Evolutionary conservation across 2,329 filamentous ascomycete genomes (phyloP), one percentile per base, ranked within the genome.

Genomic region (Trichoderma sp.): DNA sequence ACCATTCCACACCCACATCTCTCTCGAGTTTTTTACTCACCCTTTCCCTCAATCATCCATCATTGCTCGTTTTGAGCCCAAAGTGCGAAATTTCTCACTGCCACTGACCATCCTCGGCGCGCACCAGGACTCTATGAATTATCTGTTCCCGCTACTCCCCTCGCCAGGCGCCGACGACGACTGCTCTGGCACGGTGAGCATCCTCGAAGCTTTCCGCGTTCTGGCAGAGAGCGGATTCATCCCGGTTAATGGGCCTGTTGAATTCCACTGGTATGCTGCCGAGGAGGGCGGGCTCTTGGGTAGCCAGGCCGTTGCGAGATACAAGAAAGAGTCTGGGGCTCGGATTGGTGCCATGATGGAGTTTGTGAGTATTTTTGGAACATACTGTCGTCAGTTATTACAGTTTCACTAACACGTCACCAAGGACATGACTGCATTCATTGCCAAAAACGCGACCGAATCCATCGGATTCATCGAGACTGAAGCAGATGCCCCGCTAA

Each of bases 261-360:
- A 93, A 80, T 93, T 93, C 79, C 91, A 93, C 79, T 94, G 91
- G 91, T 94, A 93, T 81, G 90, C 88, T n/a, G 92, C 91, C 0
- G 92, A 94, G 78, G 92, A 94, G 78, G 91, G 90, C 18, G 92
- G 92, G 12, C 85, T 94, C 66, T 77, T 84, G 7, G 82, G 82
- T 30, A 91, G 89, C 61, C 90, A 93, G 77, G 90, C 89, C 9
- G 88, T 93, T 77, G 93, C 92, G 80, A 85, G 86, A 58, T 84
- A 87, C 15, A 93, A 93, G 80, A 87, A 89, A 79, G 87, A 88
- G 76, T 83, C 87, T 53, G 85, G 86, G 53, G 86, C 86, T 7
- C 85, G 89, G 63, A 86, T 93, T 75, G 92, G 91, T 74, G 91
- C 91, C 43, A 94, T 94, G 92, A 84, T 94, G 73, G 91, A 93